Base-by-base conservation (phyloP, 768 basidiomycete genomes). In the Auricularia heimuer region DNA sequence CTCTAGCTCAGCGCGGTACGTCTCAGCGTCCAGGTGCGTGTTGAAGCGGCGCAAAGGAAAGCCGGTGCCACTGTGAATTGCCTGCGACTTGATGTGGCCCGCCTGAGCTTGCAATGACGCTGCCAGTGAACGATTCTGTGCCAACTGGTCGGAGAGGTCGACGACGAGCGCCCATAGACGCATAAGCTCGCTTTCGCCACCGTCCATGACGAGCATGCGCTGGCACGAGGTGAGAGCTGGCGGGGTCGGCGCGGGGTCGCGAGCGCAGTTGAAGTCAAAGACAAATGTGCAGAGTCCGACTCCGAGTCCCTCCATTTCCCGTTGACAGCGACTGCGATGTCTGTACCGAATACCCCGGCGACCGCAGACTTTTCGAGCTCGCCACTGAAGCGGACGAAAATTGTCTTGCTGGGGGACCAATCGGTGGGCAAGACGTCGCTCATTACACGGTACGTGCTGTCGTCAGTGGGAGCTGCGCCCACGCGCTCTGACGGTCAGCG, bases 351-450 rank as follows among this genome's bases (percentile, higher is more conserved):
- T 44, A 85, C 90, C 16, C 91, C 91, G 14, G 83, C 83, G 8
- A 83, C 89, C 2, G 84, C 88, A 11, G 92, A 94, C 74, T 91
- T 93, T 77, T 90, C 91, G 7, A 90, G 91, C 24, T 85, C 90
- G 24, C 89, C 93, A 39, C 88, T 92, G 63, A 97, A 95, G 76
- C 90, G 95, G 67, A 97, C 93, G 65, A 98, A 98, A 80, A 93
- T 98, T 54, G 95, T 97, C 24, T 83, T 98, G 54, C 85, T 98
- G 12, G 95, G 95, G 14, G 95, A 98, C 80, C 95, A 97, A 79
- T 94, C 91, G 70, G 97, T 98, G 63, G 97, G 97, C 58, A 99
- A 99, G 85, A 99, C 97, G 3, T 93, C 91, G 79, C 83, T 99
- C 67, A 99, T 99, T 75, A 98, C 97, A 64, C 85, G 97, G 85